Base-by-base conservation (phyloP, 1,284 basidiomycete species). In the Ganoderma meredithae region DNA sequence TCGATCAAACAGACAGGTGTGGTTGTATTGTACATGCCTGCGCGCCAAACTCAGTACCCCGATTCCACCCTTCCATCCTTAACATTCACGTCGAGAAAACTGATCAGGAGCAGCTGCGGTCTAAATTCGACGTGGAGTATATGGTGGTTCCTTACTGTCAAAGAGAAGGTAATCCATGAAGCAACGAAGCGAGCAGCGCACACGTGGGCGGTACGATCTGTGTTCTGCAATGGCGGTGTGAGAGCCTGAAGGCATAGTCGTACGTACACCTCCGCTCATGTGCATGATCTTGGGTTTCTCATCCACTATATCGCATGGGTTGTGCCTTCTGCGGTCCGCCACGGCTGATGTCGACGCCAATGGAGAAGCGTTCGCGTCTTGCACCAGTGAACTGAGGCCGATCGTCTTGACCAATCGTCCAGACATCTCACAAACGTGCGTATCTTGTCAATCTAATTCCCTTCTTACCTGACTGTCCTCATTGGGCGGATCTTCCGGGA, bases 211-310 rank as follows among this genome's bases (percentile, higher is more conserved):
- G 33, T 4, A 39, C 36, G 33, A n/a, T 58, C 15, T 58, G 19
- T n/a, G 33, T 39, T 33, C 39, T 55, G 39, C 13, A 27, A 58
- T 22, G 63, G 44, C 43, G 58, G 65, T 66, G 65, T 62, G 65
- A 55, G 60, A 66, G 47, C 39, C 47, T 25, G 19, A 53, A 49
- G 47, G 31, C 12, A 17, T 41, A 36, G 12, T 36, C 25, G 65
- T 66, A 66, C 65, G 65, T 66, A 66, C 65, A 19, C 52, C 27
- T 62, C 60, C 41, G 40, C 60, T 55, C 65, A 66, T 49, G 65
- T 56, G 65, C 44, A 43, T 36, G 17, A 19, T 47, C 41, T 22
- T 39, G 27, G 17, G 12, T 58, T 62, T 55, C 65, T 66, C 52
- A 56, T 22, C 4, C 13, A 44, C 19, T 4, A 31, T 39, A 8